A percentile compares a stretch with the other conserved stretches of the same genome.
Evolutionary conservation across 1,139 yeast genomes (phyloP).

Genomic region (Yamadazyma atmosphaerica): DNA sequence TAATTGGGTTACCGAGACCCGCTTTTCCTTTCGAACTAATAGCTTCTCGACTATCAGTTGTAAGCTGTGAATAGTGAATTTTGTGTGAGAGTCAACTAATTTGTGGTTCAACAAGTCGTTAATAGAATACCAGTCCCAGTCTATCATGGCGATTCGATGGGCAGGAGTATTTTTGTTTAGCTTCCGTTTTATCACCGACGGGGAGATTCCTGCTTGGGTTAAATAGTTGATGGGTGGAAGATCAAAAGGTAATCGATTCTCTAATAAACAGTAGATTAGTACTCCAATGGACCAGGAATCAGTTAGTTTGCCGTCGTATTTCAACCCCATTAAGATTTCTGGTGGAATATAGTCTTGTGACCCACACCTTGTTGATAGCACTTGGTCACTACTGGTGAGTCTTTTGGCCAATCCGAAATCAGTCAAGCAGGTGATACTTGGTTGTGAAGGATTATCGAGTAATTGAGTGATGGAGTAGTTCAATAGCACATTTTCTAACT

Average conservation of each 20-base stretch:
- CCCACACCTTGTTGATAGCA: conserved; percentile 86
- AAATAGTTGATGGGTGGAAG: conserved; percentile 45
- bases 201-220: conserved; percentile 34
- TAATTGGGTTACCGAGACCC: conserved; percentile 19
- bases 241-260: conserved; percentile 88
- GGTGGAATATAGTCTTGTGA: conserved; percentile 96
- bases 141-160: conserved; percentile 88
- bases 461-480: conserved; percentile 27
- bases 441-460: conserved; percentile 6
- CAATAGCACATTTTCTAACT: conserved; percentile 76
- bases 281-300: conserved; percentile 97
- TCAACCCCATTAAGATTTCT: conserved; percentile 83
- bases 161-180: conserved; percentile 65
- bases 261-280: conserved; percentile 77
- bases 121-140: conserved; percentile 76
- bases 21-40: conserved; percentile 41
- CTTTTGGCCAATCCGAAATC: conserved; percentile 87
- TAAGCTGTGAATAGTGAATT: conserved; percentile 25
- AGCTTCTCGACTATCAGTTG: conserved; percentile 33
- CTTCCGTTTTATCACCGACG: conserved; percentile 49
- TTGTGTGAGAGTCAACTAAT: conserved; percentile 18
- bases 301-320: conserved; percentile 85
- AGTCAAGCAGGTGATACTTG: conserved; percentile 62
- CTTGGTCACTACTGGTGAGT: conserved; percentile 56
- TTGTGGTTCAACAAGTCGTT: conserved; percentile 20